Conservation (phyloP, 305 asterid species). For the Fraxinus paxiana region DNA sequence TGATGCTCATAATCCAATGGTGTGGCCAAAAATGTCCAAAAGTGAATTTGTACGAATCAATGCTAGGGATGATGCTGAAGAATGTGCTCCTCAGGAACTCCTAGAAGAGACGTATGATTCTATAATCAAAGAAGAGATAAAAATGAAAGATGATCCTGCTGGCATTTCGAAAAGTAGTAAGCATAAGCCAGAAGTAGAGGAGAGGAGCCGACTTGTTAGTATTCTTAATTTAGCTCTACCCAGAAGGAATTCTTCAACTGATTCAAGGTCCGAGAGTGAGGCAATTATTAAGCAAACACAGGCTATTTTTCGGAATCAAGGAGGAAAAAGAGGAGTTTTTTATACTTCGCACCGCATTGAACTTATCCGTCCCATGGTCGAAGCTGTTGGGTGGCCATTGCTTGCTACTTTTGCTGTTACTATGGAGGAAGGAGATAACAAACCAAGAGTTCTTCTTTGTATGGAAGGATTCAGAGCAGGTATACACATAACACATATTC, state of each 20-base stretch:
- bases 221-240: constrained; percentile 97
- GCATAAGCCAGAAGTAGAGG: constrained; percentile 81
- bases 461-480: constrained; percentile 99
- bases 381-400: constrained; percentile 98
- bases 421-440: constrained; percentile 98
- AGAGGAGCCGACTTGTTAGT: constrained; percentile 72
- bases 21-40: constrained; percentile 99
- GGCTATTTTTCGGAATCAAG: constrained; percentile 77
- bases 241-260: constrained; percentile 60
- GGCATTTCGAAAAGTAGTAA: constrained; percentile 59
- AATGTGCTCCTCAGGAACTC: constrained; percentile 88
- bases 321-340: constrained; percentile 83
- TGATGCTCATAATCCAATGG: constrained; percentile 99
- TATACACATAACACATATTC: constrained; percentile 86
- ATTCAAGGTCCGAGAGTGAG: constrained; percentile 79
- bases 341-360: constrained; percentile 88
- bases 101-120: constrained; percentile 96
- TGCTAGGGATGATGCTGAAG: constrained; percentile 78
- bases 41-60: constrained; percentile 87
- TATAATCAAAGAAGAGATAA: constrained; percentile 90
- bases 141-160: constrained; percentile 89
- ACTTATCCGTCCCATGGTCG: constrained; percentile 93
- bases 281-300: constrained; percentile 81
- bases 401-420: constrained; percentile 98
- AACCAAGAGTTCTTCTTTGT: constrained; percentile 76